phyloP scores from a whole-genome alignment of 2,329 filamentous ascomycete genomes.

The Ilyonectria destructans region DNA sequence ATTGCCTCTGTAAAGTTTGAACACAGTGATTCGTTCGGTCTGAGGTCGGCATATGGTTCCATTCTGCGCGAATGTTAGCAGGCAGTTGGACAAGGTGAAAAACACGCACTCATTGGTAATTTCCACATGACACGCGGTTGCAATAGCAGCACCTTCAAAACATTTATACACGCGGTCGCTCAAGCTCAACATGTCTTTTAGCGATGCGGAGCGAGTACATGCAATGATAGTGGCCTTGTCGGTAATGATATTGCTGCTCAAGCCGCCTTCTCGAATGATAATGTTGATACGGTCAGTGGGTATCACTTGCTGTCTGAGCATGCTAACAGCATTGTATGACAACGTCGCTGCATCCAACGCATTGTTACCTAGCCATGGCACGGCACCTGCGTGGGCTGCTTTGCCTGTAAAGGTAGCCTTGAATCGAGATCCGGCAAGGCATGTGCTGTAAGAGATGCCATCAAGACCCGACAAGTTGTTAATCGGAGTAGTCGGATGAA shows the following conservation, averaged over 20 bases:
- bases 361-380: slow-evolving; percentile 67
- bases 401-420: slow-evolving; percentile 57
- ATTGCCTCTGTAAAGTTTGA: slow-evolving; percentile 5
- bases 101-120: not conserved
- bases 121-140: slow-evolving; percentile 11
- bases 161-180: slow-evolving; percentile 3
- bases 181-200: slow-evolving; percentile 1
- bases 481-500: slow-evolving; percentile 43
- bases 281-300: slow-evolving; percentile 67
- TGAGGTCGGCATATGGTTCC: slow-evolving; percentile 16
- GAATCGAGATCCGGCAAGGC: slow-evolving; percentile 12
- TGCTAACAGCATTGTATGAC: slow-evolving; percentile 59
- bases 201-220: not conserved
- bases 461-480: not conserved
- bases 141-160: slow-evolving; percentile 17
- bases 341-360: slow-evolving; percentile 65
- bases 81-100: not conserved
- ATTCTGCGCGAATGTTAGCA: slow-evolving; percentile 1
- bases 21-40: slow-evolving; percentile 13
- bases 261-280: slow-evolving; percentile 60
- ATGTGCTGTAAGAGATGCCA: slow-evolving; percentile 11
- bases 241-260: slow-evolving; percentile 61
- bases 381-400: slow-evolving; percentile 64
- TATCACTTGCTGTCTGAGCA: slow-evolving; percentile 66
- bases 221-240: slow-evolving; percentile 57